Evolutionary conservation across 2,329 filamentous ascomycete genomes (phyloP), one percentile per base, ranked within the genome.

Genomic region (Pseudopithomyces maydicus): DNA sequence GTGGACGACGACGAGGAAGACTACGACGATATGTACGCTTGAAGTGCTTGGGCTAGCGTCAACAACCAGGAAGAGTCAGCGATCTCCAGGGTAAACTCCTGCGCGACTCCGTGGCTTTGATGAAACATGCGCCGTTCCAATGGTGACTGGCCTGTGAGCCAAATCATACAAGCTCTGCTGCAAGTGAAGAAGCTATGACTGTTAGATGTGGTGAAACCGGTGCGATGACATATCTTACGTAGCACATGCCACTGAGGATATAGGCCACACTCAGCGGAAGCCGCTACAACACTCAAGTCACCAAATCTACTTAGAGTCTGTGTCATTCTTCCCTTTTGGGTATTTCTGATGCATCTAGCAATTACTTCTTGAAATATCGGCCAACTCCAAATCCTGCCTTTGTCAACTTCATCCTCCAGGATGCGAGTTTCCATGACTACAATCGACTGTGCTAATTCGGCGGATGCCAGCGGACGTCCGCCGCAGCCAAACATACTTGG

Each of bases 1-100:
- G 74, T 78, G 63, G 75, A 84, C 65, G 78, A 85, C 58, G 78
- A 82, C 58, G 79, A 82, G 58, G 80, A 78, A 62, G 80, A 84
- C 55, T 81, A 77, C 63, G 80, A 83, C 68, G 81, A 81, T 38
- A 80, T 81, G 78, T 81, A 80, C 61, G 79, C 78, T 54, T 81
- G 63, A 73, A 26, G 38, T 14, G 11, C 26, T 45, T 17, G 32
- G 39, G 32, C 19, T 20, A 38, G 12, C 19, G 50, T 29, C 8
- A 29, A 29, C 26, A 20, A 20, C 23, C 20, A 36, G 1, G 19
- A n/a, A 29, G n/a, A 42, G 20, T n/a, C 12, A 33, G 15, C 15
- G 6, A 14, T 20, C 36, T 42, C 33, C 23, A 15, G 35, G 3
- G 19, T 29, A 8, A 29, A 29, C 8, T 29, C 19, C 42, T 19